Evolutionary conservation across 2,329 filamentous ascomycete species (phyloP), one percentile per base, ranked within the genome.

Genomic region (Rutstroemia sp.): DNA sequence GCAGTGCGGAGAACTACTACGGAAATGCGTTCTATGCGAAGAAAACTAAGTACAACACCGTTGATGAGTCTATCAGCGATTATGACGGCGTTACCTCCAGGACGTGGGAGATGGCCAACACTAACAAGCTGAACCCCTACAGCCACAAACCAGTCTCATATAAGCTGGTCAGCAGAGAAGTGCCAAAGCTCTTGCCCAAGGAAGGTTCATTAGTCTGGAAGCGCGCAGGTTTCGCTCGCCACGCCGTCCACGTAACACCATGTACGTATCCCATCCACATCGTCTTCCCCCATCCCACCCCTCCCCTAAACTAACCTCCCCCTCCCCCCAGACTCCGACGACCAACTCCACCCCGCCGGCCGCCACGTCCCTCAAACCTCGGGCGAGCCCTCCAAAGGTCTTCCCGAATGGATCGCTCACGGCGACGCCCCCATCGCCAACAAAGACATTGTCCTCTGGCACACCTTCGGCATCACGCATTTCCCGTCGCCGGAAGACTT

Each of bases 51-150:
- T 84, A 90, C 58, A 81, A 77, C 6, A 95, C 85, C 0, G 82
- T 86, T 3, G 78, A 76, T 30, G 79, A 88, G 64, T 79, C 86
- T 0, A 81, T 79, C 70, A 88, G 87, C 12, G 87, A 96, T 69
- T 96, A 96, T 71, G 79, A 95, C 66, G 88, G 88, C 57, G 76
- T 77, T 10, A 92, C 88, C 0, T 85, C 83, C 58, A 78, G 92
- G 19, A 92, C 90, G 0, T 96, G 92, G 92, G 92, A 96, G 57
- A 95, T 96, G 71, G 80, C 80, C 67, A 96, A 96, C 72, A 86
- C 86, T 63, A 87, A 79, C 73, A 90, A 87, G 69, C 67, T 94
- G n/a, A 90, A 96, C 71, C 86, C 88, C 0, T 86, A 92, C 75
- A 92, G 87, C 71, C 83, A 88, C 69, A 95, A 94, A 73, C 89